Percentiles rank a stretch among this genome's conserved stretches.
phyloP scores from a whole-genome alignment of 192 early-diverging fungal species.

The Coemansia sp. region DNA sequence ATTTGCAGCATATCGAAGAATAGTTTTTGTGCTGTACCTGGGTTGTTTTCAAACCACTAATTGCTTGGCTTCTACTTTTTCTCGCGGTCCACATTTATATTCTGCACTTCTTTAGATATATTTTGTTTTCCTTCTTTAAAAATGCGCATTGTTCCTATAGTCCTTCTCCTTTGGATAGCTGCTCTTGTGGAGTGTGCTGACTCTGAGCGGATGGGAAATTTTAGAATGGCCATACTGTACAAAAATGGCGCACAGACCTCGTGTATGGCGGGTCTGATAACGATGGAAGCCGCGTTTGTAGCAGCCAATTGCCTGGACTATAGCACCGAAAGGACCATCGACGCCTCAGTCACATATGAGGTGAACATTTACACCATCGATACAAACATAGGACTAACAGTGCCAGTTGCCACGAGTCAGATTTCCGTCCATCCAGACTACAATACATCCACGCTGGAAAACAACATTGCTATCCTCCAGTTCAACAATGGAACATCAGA shows the following conservation, averaged over 20 bases:
- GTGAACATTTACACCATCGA: not conserved
- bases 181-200: too few relatives aligned
- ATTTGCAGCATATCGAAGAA: too few relatives aligned
- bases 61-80: too few relatives aligned
- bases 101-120: too few relatives aligned
- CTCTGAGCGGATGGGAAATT: too few relatives aligned
- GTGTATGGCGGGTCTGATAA: constrained; percentile 11
- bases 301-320: constrained; percentile 17
- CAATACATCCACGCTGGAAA: constrained; percentile 7
- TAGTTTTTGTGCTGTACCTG: too few relatives aligned
- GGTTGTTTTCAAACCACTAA: too few relatives aligned
- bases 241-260: constrained; percentile 14
- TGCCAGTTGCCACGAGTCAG: not conserved
- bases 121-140: too few relatives aligned
- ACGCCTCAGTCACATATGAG: not conserved
- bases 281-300: constrained; percentile 4
- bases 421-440: constrained; percentile 16
- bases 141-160: not conserved
- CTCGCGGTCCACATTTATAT: too few relatives aligned
- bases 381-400: too few relatives aligned
- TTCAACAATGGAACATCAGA: constrained; percentile 18
- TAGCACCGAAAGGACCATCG: not conserved
- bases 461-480: constrained; percentile 20
- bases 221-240: not conserved
- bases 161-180: too few relatives aligned